phyloP scores from a whole-genome alignment of 257 asterid genomes.

The Asclepias syriaca region DNA sequence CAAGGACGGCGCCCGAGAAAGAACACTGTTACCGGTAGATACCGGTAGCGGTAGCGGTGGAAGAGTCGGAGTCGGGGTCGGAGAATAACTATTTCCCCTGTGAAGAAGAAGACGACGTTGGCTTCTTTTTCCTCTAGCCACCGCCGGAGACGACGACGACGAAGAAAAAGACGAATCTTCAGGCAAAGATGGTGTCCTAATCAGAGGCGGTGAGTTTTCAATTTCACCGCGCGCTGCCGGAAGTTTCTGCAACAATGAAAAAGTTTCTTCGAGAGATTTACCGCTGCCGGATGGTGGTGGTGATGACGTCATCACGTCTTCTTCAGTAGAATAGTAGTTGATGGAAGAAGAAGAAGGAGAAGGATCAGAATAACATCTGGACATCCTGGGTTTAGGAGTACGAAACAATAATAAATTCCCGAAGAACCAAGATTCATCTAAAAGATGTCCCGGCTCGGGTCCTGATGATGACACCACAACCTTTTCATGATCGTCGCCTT shows the following conservation, averaged over 20 bases:
- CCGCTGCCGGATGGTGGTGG: slow-evolving; percentile 6
- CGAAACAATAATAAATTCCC: slow-evolving; percentile 41
- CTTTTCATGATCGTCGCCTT: neutral
- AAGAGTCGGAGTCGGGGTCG: slow-evolving; percentile 19
- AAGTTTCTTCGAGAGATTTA: slow-evolving; percentile 53
- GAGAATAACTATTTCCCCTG: slow-evolving; percentile 14
- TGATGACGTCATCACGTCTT: slow-evolving; percentile 10
- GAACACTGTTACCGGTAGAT: neutral
- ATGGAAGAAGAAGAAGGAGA: slow-evolving; percentile 26
- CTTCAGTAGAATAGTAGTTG: neutral
- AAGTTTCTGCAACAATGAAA: slow-evolving; percentile 35
- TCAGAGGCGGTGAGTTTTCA: neutral
- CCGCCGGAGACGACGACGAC: neutral
- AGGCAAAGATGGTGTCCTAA: slow-evolving; percentile 41
- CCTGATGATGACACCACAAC: slow-evolving; percentile 1
- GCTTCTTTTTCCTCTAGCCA: neutral
- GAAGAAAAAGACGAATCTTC: slow-evolving; percentile 1
- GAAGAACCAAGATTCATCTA: slow-evolving; percentile 74
- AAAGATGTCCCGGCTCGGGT: slow-evolving; percentile 45
- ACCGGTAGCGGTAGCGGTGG: neutral
- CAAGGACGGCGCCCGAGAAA: slow-evolving; percentile 48
- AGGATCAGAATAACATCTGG: slow-evolving; percentile 55
- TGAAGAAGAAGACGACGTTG: neutral
- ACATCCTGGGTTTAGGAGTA: slow-evolving; percentile 38
- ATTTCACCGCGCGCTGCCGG: neutral